Evolutionary conservation across 2,329 filamentous ascomycete species (phyloP).

Genomic region (Celoporthe dispersa): DNA sequence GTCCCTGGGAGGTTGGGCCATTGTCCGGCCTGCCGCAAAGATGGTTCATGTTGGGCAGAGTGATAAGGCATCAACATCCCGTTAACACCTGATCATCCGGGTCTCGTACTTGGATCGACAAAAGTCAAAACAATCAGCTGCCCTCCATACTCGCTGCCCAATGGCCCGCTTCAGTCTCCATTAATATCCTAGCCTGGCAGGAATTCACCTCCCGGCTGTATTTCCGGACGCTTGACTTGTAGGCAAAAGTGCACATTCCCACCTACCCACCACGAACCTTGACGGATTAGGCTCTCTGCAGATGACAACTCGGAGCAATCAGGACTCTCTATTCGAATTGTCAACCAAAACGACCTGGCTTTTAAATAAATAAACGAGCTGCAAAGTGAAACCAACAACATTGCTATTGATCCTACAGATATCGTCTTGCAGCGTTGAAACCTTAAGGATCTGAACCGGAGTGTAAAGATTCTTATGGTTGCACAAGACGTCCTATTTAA

Average conservation of each 20-base stretch:
- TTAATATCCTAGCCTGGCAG: background rate
- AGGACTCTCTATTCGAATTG: background rate
- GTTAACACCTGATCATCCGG: background rate
- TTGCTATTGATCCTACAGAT: background rate
- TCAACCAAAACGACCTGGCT: background rate
- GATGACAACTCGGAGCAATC: background rate
- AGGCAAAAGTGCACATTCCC: background rate
- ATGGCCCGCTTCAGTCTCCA: background rate
- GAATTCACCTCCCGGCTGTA: background rate
- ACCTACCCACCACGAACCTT: background rate
- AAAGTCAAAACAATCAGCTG: background rate
- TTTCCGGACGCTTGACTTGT: background rate
- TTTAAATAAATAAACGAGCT: background rate
- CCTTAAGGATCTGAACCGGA: background rate
- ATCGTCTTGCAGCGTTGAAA: background rate
- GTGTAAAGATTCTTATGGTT: background rate
- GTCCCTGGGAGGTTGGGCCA: conserved; percentile 22
- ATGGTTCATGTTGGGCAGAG: conserved; percentile 12
- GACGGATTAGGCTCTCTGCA: background rate
- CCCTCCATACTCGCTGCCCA: background rate
- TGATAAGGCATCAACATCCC: conserved; percentile 16
- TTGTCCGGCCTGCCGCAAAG: conserved; percentile 11
- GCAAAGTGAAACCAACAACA: background rate
- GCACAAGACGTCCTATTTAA: conserved; percentile 17
- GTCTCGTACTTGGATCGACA: background rate